These are phyloP conservation scores for Protomyces lactucae-debilis DNA, from an alignment of 1,139 yeast species.

Conservation along the genomic window DNA sequence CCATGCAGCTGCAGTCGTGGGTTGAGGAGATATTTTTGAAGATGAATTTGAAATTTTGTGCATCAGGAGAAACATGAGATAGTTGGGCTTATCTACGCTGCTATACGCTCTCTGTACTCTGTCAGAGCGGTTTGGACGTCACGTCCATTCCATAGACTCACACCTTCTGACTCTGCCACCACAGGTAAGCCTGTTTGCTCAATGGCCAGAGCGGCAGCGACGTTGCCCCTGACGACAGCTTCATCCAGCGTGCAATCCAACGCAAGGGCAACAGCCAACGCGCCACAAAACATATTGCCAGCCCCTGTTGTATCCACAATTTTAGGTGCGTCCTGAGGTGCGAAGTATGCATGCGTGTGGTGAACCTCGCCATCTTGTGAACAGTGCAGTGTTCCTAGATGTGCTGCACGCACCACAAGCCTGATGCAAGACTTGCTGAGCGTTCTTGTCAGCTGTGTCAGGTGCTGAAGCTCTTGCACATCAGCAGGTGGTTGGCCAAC, in stretches of 20 bases:
- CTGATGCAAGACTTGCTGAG: not conserved
- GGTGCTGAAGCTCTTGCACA: not conserved
- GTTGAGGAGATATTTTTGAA: not conserved
- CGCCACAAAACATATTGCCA: conserved; percentile 86
- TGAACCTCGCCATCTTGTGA: not conserved
- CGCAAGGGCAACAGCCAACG: conserved; percentile 56
- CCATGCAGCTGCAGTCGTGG: not conserved
- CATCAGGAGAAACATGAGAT: not conserved
- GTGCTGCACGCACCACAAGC: not conserved
- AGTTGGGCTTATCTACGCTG: not conserved
- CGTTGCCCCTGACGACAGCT: conserved; percentile 16
- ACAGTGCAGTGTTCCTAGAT: not conserved
- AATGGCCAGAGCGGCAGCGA: conserved; percentile 24
- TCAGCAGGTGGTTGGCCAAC: not conserved
- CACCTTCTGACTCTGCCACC: not conserved
- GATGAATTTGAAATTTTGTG: not conserved
- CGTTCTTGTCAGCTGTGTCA: not conserved
- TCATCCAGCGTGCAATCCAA: not conserved
- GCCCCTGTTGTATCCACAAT: conserved; percentile 89
- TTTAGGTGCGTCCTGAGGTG: not conserved
- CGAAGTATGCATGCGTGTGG: not conserved
- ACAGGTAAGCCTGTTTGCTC: conserved; percentile 27
- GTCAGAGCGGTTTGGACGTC: not conserved
- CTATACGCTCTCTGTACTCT: not conserved
- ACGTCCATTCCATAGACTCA: conserved; percentile 25